These are phyloP conservation scores for Zostera marina DNA, from an alignment of 116 monocot species.

Conservation along the genomic window DNA sequence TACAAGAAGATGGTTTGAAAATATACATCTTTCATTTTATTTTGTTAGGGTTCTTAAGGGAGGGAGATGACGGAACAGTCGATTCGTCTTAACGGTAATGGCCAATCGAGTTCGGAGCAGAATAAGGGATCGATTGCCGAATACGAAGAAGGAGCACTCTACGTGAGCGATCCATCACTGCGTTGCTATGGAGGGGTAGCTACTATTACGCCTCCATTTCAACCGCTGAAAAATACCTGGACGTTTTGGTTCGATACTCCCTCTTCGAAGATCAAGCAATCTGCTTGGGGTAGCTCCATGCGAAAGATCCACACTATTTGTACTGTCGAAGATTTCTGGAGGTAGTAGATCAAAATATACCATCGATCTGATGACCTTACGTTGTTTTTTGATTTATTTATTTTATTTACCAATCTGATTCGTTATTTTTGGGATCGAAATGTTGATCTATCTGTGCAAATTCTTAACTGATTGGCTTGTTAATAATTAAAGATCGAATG, in stretches of 20 bases:
- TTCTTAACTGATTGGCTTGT: too few relatives aligned
- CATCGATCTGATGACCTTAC: too few relatives aligned
- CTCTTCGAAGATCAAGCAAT: constrained; percentile 30
- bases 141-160: constrained; percentile 31
- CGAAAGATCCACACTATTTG: constrained; percentile 47
- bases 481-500: too few relatives aligned
- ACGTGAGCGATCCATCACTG: background rate
- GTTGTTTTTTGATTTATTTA: too few relatives aligned
- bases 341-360: constrained; percentile 11
- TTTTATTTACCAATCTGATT: too few relatives aligned
- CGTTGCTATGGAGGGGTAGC: background rate
- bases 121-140: constrained; percentile 8
- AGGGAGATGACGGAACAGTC: too few relatives aligned
- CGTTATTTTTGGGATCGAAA: too few relatives aligned
- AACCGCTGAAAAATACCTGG: constrained; percentile 49
- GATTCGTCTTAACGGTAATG: too few relatives aligned
- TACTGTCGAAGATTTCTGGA: constrained; percentile 61
- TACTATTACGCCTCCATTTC: constrained; percentile 4
- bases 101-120: constrained; percentile 8
- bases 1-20: too few relatives aligned
- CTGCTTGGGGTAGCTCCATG: constrained; percentile 50
- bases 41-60: too few relatives aligned
- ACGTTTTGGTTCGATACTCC: constrained; percentile 61
- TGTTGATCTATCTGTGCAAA: too few relatives aligned
- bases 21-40: too few relatives aligned